Conservation (phyloP, 805 yeast genomes). For the Ogataea allantospora region DNA sequence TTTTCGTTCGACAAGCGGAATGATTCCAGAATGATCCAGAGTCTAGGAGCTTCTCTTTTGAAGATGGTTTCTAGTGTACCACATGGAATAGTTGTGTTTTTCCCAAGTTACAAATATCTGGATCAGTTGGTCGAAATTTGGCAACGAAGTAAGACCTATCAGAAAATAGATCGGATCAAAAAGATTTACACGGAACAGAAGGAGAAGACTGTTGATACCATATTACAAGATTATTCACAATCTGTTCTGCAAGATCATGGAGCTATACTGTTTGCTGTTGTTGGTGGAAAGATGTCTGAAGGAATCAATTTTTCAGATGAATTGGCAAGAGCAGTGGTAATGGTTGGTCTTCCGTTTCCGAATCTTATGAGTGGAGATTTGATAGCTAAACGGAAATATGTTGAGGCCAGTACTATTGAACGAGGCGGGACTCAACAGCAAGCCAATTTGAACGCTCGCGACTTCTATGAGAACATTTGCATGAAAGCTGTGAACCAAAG, state of each 20-base stretch:
- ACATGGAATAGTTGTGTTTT: slow-evolving; percentile 74
- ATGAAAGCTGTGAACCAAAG: slow-evolving; percentile 92
- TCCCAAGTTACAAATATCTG: slow-evolving; percentile 81
- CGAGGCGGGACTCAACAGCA: slow-evolving; percentile 46
- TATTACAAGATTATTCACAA: slow-evolving; percentile 50
- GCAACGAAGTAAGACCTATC: slow-evolving; percentile 41
- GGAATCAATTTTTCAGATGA: slow-evolving; percentile 90
- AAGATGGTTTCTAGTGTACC: slow-evolving; percentile 51
- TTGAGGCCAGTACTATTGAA: slow-evolving; percentile 50
- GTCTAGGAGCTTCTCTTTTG: slow-evolving; percentile 50
- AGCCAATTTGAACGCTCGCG: slow-evolving; percentile 49
- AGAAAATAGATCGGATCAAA: slow-evolving; percentile 40
- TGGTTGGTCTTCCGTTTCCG: slow-evolving; percentile 90
- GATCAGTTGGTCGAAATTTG: slow-evolving; percentile 50
- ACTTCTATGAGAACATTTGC: slow-evolving; percentile 78
- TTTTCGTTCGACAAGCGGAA: slow-evolving; percentile 70
- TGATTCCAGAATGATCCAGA: slow-evolving; percentile 41
- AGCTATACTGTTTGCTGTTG: slow-evolving; percentile 76
- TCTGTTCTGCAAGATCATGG: slow-evolving; percentile 44
- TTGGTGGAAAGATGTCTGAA: slow-evolving; percentile 90
- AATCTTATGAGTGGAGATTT: slow-evolving; percentile 80
- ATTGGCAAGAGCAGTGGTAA: slow-evolving; percentile 80
- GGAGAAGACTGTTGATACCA: slow-evolving; percentile 41
- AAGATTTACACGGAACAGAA: slow-evolving; percentile 56
- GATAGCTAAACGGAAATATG: slow-evolving; percentile 63